These are phyloP conservation scores for Clitopilus hobsonii DNA, from an alignment of 768 basidiomycete species.

Conservation along the genomic window DNA sequence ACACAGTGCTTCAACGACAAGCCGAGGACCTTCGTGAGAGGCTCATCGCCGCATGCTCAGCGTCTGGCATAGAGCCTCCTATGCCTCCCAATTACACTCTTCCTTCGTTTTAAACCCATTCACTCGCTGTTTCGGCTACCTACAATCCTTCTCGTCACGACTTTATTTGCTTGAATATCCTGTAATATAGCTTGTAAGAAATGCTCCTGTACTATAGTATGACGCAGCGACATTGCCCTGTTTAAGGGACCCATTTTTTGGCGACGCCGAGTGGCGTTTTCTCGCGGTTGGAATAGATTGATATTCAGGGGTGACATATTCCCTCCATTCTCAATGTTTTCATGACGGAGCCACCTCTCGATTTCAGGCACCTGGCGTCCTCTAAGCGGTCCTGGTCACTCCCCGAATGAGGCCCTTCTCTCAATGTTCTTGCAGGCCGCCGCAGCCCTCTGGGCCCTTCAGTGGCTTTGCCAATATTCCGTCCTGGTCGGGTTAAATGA, in stretches of 20 bases:
- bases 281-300: too few species aligned
- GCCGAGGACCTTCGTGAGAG: slow-evolving; percentile 45
- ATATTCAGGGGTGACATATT: background rate
- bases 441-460: too few species aligned
- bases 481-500: too few species aligned
- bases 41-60: slow-evolving; percentile 42
- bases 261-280: background rate
- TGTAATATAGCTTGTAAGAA: too few species aligned
- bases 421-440: too few species aligned
- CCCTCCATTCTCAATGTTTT: too few species aligned
- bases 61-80: slow-evolving; percentile 36
- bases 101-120: slow-evolving; percentile 19
- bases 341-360: too few species aligned
- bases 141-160: too few species aligned
- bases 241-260: background rate
- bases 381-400: too few species aligned
- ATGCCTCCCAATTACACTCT: slow-evolving; percentile 32
- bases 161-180: background rate
- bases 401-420: too few species aligned
- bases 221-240: background rate
- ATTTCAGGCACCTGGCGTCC: background rate
- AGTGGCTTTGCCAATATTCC: too few species aligned
- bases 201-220: too few species aligned
- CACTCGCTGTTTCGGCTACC: background rate
- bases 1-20: slow-evolving; percentile 41